These are phyloP conservation scores for Diddensiella caesifluorescens DNA, from an alignment of 805 yeast species.

Conservation along the genomic window DNA sequence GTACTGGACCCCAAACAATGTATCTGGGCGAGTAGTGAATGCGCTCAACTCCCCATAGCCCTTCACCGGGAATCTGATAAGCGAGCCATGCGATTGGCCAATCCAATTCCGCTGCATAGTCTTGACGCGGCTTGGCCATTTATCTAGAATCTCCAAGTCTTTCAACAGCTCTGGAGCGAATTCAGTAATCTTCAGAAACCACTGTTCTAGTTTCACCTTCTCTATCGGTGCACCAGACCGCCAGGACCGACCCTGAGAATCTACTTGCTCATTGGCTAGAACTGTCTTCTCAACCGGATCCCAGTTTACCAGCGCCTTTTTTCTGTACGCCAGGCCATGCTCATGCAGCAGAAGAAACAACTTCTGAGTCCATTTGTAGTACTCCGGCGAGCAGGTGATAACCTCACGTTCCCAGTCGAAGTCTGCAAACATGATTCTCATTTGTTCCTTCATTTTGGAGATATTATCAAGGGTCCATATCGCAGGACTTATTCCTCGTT, in stretches of 20 bases:
- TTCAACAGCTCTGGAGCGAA: constrained; percentile 62
- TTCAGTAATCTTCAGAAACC: constrained; percentile 89
- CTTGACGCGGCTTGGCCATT: constrained; percentile 89
- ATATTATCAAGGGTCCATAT: constrained; percentile 82
- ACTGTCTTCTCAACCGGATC: constrained; percentile 96
- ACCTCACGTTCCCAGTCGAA: constrained; percentile 94
- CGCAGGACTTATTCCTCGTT: constrained; percentile 70
- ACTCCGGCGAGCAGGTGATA: constrained; percentile 78
- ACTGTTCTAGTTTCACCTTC: constrained; percentile 72
- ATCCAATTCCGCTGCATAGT: constrained; percentile 94
- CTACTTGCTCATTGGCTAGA: constrained; percentile 95
- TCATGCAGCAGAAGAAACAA: constrained; percentile 69
- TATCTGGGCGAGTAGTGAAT: constrained; percentile 89
- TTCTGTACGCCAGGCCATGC: constrained; percentile 78
- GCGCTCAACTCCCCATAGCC: constrained; percentile 39
- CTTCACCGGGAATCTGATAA: constrained; percentile 44
- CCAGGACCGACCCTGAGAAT: constrained; percentile 87
- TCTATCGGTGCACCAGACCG: constrained; percentile 95
- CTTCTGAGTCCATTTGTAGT: constrained; percentile 90
- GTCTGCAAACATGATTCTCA: constrained; percentile 70
- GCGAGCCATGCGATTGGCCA: constrained; percentile 79
- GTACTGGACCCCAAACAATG: constrained; percentile 76
- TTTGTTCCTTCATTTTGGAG: constrained; percentile 78
- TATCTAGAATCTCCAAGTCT: constrained; percentile 55
- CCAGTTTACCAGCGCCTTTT: constrained; percentile 91